Conservation (phyloP, 495 filamentous ascomycete genomes). For the Hypoxylon lienhwacheense region DNA sequence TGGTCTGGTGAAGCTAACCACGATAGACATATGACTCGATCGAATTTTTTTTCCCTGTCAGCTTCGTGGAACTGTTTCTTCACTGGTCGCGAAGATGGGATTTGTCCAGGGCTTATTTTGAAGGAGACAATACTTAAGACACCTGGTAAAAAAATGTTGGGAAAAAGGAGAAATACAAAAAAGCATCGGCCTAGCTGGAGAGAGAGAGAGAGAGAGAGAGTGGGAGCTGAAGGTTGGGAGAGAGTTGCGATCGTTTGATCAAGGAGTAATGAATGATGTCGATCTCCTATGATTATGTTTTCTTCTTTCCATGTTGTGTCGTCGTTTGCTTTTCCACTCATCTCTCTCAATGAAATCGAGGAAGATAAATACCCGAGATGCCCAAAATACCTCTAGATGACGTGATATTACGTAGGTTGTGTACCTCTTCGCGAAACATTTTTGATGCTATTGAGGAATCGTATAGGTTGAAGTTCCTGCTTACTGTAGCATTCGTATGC, state of each 20-base stretch:
- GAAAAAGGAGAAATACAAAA: conserved; percentile 13
- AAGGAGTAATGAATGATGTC: conserved; percentile 31
- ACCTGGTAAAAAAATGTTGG: conserved; percentile 1
- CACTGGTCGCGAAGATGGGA: conserved; percentile 10
- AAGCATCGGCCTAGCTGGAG: conserved; percentile 4
- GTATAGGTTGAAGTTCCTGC: conserved; percentile 20
- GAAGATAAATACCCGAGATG: conserved; percentile 19
- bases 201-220: not conserved
- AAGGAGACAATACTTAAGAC: conserved; percentile 7
- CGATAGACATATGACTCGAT: conserved; percentile 15
- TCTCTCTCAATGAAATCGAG: conserved; percentile 10
- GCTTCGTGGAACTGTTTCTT: conserved; percentile 7
- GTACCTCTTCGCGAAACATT: conserved; percentile 16
- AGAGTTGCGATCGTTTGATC: conserved; percentile 19
- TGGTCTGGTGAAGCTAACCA: conserved; percentile 5
- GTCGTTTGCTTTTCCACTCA: conserved; percentile 15
- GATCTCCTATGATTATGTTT: conserved; percentile 27
- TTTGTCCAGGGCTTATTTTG: conserved; percentile 17
- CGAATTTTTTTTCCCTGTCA: conserved; percentile 13
- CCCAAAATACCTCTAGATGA: conserved; percentile 6
- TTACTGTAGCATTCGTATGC: conserved; percentile 37
- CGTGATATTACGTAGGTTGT: conserved; percentile 19
- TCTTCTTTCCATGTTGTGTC: no score
- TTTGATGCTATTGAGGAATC: conserved; percentile 1
- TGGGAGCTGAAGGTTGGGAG: not conserved